A percentile compares a stretch with the other conserved stretches of the same genome.
phyloP scores from a whole-genome alignment of 371 early-diverging fungal species.

The Mucor lusitanicus region DNA sequence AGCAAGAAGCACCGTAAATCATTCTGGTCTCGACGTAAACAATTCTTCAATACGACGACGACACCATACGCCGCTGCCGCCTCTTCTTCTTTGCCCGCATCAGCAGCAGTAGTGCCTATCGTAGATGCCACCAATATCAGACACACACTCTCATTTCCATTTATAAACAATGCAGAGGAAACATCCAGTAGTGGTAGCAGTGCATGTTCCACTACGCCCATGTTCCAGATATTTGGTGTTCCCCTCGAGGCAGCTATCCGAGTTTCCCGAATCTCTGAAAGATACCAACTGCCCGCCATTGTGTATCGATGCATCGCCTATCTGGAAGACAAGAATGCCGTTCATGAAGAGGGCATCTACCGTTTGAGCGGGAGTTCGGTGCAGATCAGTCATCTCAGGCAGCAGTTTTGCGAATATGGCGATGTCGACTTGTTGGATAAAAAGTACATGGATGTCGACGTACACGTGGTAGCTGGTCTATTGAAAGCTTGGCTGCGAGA shows the following conservation, averaged over 20 bases:
- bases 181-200: not conserved
- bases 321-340: conserved; percentile 71
- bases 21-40: conserved; percentile 36
- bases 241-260: conserved; percentile 32
- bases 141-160: not conserved
- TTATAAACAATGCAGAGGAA: not conserved
- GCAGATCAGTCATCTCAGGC: conserved; percentile 60
- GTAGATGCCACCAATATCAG: not conserved
- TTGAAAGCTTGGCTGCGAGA: conserved; percentile 83
- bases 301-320: conserved; percentile 86
- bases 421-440: conserved; percentile 62
- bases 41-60: not conserved
- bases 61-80: no score
- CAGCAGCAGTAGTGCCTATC: not conserved
- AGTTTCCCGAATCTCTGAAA: conserved; percentile 23
- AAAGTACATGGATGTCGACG: conserved; percentile 50
- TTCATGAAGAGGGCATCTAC: conserved; percentile 85
- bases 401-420: conserved; percentile 65
- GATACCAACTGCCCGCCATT: conserved; percentile 66
- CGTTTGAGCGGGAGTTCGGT: conserved; percentile 72
- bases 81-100: no score
- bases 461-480: conserved; percentile 81
- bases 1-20: conserved; percentile 30
- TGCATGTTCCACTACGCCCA: conserved; percentile 16
- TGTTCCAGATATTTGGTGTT: conserved; percentile 53